Base-by-base conservation (phyloP, 805 yeast species). In the Saturnispora dispora region DNA sequence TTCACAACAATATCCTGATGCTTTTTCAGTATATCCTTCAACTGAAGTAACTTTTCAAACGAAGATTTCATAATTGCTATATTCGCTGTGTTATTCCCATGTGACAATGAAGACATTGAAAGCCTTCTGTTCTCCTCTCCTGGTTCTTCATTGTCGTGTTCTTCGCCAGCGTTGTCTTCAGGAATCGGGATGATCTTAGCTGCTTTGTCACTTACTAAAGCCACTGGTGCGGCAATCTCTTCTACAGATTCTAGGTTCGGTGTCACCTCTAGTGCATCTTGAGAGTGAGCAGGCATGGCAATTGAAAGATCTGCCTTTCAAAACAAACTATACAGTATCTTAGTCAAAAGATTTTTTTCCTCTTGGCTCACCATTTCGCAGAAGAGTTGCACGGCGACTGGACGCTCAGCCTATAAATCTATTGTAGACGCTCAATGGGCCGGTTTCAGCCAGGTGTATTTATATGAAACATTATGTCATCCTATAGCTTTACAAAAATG, bases 11-110 rank as follows among this genome's bases (percentile, higher is more conserved):
- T 60, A 25, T 60, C 63, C 40, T 71, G 74, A 54, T 76, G 71
- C 58, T 76, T 77, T 58, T 76, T 78, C 45, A 53, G 48, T 18
- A 67, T 59, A 43, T 67, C 70, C 23, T 63, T 65, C 30, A 67
- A 59, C 10, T 60, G 47, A n/a, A 60, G 48, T 7, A 69, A 60
- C 13, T 54, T 60, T 41, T 67, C 71, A 42, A 69, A 61, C 3
- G 70, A 61, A 1, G 61, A 52, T 49, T 62, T 68, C 39, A 69
- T 54, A 52, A 69, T 67, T 2, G 66, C 53, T n/a, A 66, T 60
- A 5, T 68, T 63, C 1, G 51, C 51, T 8, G 27, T 25, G 5
- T 67, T 67, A 17, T 63, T 37, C 40, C 62, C 63, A 9, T 27
- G 20, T 8, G 42, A 13, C 15, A 22, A 4, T 20, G 51, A 48